Base-by-base conservation (phyloP, 768 basidiomycete species). In the Candolleomyces eurysporus region DNA sequence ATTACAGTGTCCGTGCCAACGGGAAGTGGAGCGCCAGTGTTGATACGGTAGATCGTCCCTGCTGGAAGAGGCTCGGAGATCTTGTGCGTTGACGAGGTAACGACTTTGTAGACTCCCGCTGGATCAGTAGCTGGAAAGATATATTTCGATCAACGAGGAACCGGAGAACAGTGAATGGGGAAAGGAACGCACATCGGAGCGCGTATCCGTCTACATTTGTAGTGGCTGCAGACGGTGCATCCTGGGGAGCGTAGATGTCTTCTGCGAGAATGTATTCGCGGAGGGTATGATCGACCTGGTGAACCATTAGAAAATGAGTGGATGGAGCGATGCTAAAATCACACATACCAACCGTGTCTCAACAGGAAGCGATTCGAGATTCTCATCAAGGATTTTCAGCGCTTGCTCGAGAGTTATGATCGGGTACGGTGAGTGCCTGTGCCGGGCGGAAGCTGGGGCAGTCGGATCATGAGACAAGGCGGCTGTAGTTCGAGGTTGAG, bases 161-260 rank as follows among this genome's bases (percentile, higher is more conserved):
- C 5, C n/a, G 22, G 36, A 53, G 4, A 39, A 61, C 17, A 39
- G 22, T 40, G 48, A 19, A 39, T 13, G 17, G 57, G 14, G 48
- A 13, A n/a, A 40, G n/a, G 22, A 4, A 63, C 83, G 63, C 67
- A 91, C 91, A 86, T 61, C 84, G 78, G 0, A 95, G 72, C 5
- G 94, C 94, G 69, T 96, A 96, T 0, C 94, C 94, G 70, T 96
- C 94, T 11, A 94, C 92, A 65, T 86, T 95, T 5, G 94, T 94
- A 0, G 91, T 92, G 17, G 77, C 71, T 2, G 81, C 81, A 4
- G 71, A 69, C 3, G 94, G 94, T 0, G 91, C 81, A 66, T 91
- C 77, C 36, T 82, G 78, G 1, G 84, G 76, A 4, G 92, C 87
- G 62, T 79, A 75, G 4, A 95, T 84, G 60, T 92, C 86, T 70